Base-by-base conservation (phyloP, 441 rosid genomes). In the California macrophylla region DNA sequence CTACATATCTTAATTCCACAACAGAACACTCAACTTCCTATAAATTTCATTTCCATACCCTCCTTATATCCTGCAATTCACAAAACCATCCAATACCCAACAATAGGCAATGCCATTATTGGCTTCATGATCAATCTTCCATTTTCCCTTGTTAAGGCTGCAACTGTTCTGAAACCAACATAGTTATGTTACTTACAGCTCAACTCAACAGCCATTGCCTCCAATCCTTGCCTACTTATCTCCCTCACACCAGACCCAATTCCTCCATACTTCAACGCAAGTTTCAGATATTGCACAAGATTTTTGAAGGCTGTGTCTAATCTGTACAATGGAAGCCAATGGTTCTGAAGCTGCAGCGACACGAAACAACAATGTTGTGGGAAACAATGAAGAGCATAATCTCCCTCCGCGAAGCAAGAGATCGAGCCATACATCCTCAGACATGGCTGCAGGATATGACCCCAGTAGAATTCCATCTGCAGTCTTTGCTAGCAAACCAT, bases 381-480 rank as follows among this genome's bases (percentile, higher is more conserved):
- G 10, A 1, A 20, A 6, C 8, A 7, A 72, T 0, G 65, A 30
- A 18, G 86, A 82, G 62, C 26, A 21, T 21, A 56, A 15, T 50
- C 16, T 38, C 3, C 45, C 45, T 38, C 45, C 45, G 1, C 4
- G 54, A 42, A 42, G 52, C 52, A 13, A 38, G 45, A 38, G 10
- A 38, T 38, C 45, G 45, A 38, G 12, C 45, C 1, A 9, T 1
- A 38, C 13, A 38, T 38, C 45, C 15, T 8, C 45, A 38, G 45
- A 38, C 9, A 8, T 38, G 45, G 1, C 45, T 38, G 15, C 45
- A 38, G 45, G 45, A 38, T 87, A 85, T 15, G 87, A 85, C 66
- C 87, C 89, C 0, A 83, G 75, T 50, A 80, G 99, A 50, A 87
- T 94, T 58, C 96, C 99, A 1, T 71, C 88, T 2, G 69, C 89